Base-by-base conservation (phyloP, 805 yeast species). In the Nakazawaea molendinolei region DNA sequence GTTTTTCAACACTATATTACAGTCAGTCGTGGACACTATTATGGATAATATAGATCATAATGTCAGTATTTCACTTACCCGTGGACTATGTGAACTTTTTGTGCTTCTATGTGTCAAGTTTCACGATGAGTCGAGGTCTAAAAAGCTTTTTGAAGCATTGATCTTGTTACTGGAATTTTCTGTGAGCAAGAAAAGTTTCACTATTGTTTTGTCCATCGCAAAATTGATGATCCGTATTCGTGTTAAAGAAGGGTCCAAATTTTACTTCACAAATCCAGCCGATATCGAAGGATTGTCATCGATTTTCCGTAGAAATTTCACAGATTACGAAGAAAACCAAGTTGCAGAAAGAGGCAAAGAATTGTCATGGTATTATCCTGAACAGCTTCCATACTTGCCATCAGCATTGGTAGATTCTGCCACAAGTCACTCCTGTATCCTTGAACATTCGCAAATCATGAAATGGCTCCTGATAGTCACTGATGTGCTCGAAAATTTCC, bases 221-320 rank as follows among this genome's bases (percentile, higher is more conserved):
- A 66, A 79, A 34, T 56, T 75, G 12, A 55, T 83, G 37, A 58
- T 72, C 14, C 61, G 86, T 42, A 58, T 79, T 1, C 61, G 90
- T 35, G 62, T 62, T 0, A 67, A 76, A 2, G 49, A 59, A 10
- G 66, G 65, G 3, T 60, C 63, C 5, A 55, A 52, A 23, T 54
- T 81, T 2, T 73, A 64, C 47, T 57, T 81, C 28, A 55, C 74
- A 3, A 58, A 64, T 6, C 80, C 82, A 4, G 51, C 55, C 1
- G 85, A 82, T 49, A 73, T 79, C 63, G 80, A 74, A 28, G 86
- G 85, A 0, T 54, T 82, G 13, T 72, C 86, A 8, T 70, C 77
- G 3, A 69, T 76, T 0, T 64, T 81, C 36, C 67, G 70, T 4
- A 62, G 86, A 49, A 72, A 74, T 40, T 48, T 54, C 19, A 54